phyloP scores from a whole-genome alignment of 805 yeast species.

The Cyberlindnera maritima region DNA sequence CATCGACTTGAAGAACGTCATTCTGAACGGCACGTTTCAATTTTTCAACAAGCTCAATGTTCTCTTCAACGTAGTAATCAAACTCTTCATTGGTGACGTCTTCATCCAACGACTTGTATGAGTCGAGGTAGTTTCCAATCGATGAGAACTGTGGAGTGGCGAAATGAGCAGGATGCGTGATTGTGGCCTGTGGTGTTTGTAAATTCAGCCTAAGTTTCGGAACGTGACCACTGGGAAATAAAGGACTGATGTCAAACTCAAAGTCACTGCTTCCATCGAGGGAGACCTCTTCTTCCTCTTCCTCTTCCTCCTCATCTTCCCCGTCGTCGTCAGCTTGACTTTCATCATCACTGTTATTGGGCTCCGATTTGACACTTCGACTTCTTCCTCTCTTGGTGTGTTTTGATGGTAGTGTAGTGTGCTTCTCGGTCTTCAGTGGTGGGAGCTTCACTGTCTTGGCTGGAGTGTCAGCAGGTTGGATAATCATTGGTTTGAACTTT shows the following conservation, averaged over 20 bases:
- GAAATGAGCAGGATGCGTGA: constrained; percentile 61
- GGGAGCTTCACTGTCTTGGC: neutral
- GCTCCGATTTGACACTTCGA: neutral
- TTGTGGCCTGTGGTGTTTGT: constrained; percentile 41
- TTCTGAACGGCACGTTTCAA: constrained; percentile 46
- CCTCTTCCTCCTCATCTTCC: constrained; percentile 18
- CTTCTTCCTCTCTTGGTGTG: neutral
- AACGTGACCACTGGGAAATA: constrained; percentile 12
- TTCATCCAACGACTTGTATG: constrained; percentile 59
- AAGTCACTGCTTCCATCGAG: constrained; percentile 5
- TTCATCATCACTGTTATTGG: constrained; percentile 6
- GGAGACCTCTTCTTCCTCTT: constrained; percentile 18
- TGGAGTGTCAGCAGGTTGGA: constrained; percentile 2
- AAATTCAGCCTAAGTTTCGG: constrained; percentile 30
- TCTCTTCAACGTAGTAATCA: constrained; percentile 52
- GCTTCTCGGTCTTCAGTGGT: neutral
- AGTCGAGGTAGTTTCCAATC: constrained; percentile 45
- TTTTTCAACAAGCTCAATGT: constrained; percentile 40
- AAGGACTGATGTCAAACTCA: constrained; percentile 6
- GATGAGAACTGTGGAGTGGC: constrained; percentile 41
- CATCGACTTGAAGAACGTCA: constrained; percentile 44
- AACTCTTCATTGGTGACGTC: constrained; percentile 62
- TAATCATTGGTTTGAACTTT: neutral
- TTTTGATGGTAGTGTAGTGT: neutral
- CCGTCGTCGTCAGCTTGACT: constrained; percentile 5